phyloP scores from a whole-genome alignment of 2,329 filamentous ascomycete genomes.

The Penicillium brasilianum region DNA sequence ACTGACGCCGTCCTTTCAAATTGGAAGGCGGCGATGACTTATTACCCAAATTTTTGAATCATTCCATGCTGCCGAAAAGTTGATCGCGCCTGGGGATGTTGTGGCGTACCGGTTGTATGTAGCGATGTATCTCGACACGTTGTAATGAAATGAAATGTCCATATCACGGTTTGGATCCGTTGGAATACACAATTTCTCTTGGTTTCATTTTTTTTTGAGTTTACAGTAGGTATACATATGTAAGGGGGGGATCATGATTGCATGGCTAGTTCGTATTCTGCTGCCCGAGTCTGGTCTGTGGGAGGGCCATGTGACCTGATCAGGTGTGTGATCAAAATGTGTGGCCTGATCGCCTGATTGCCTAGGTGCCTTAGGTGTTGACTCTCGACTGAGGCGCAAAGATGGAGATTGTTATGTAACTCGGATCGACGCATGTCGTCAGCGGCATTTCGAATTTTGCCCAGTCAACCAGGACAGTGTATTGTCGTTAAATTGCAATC shows the following conservation, averaged over 20 bases:
- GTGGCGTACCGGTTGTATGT: slow-evolving; percentile 34
- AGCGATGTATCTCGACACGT: slow-evolving; percentile 33
- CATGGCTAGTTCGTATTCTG: not conserved
- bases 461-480: not conserved
- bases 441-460: not conserved
- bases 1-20: not conserved
- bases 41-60: slow-evolving; percentile 6
- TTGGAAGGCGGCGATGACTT: not conserved
- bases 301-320: not conserved
- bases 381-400: no score
- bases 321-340: slow-evolving; percentile 1
- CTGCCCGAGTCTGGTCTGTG: not conserved
- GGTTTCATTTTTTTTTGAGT: no score
- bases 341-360: slow-evolving; percentile 4
- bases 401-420: not conserved
- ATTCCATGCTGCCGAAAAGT: slow-evolving; percentile 27
- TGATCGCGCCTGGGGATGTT: slow-evolving; percentile 27
- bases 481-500: no score
- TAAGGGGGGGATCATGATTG: not conserved
- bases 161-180: slow-evolving; percentile 15
- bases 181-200: not conserved
- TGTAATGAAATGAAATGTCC: slow-evolving; percentile 32
- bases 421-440: not conserved
- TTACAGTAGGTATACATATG: not conserved
- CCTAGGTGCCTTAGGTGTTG: not conserved